A percentile compares a stretch with the other conserved stretches of the same genome.
Evolutionary conservation across 257 asterid genomes (phyloP).

Genomic region (Plantago ovata): DNA sequence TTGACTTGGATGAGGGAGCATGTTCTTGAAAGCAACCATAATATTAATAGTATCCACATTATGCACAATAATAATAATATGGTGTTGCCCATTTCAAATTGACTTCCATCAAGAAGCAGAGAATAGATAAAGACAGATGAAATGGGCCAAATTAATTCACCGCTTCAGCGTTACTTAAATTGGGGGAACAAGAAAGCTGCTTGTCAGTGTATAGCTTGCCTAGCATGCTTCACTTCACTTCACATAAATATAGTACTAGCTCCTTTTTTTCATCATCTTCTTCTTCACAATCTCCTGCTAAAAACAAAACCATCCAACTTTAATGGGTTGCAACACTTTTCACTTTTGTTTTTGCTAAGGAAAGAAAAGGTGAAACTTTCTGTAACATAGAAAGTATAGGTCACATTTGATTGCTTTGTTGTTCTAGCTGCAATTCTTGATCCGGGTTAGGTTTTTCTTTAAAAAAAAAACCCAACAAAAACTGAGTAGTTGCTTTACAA

Average conservation of each 20-base stretch:
- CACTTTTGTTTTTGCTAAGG: slow-evolving; percentile 22
- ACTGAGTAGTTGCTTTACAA: too few species aligned
- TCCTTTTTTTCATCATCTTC: slow-evolving; percentile 12
- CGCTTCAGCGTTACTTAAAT: slow-evolving; percentile 5
- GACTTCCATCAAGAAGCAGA: not conserved
- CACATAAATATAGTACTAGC: too few species aligned
- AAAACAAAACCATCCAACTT: not conserved
- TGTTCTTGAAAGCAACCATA: too few species aligned
- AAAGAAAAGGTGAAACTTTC: slow-evolving; percentile 21
- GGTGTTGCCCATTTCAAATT: too few species aligned
- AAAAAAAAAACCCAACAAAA: not conserved
- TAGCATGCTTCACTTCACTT: slow-evolving; percentile 43
- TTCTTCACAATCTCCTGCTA: slow-evolving; percentile 15
- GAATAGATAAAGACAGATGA: not conserved
- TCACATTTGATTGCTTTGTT: slow-evolving; percentile 24
- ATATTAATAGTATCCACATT: too few species aligned
- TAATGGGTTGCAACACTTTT: not conserved
- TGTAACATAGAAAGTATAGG: slow-evolving; percentile 19
- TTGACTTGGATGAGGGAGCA: not conserved
- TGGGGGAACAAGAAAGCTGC: slow-evolving; percentile 20
- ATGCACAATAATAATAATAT: too few species aligned
- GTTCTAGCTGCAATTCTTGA: slow-evolving; percentile 26
- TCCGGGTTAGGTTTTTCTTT: not conserved
- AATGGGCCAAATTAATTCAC: slow-evolving; percentile 12
- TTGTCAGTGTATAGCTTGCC: slow-evolving; percentile 46